phyloP scores from a whole-genome alignment of 75 land plant genomes.

The Sequoia sempervirens region DNA sequence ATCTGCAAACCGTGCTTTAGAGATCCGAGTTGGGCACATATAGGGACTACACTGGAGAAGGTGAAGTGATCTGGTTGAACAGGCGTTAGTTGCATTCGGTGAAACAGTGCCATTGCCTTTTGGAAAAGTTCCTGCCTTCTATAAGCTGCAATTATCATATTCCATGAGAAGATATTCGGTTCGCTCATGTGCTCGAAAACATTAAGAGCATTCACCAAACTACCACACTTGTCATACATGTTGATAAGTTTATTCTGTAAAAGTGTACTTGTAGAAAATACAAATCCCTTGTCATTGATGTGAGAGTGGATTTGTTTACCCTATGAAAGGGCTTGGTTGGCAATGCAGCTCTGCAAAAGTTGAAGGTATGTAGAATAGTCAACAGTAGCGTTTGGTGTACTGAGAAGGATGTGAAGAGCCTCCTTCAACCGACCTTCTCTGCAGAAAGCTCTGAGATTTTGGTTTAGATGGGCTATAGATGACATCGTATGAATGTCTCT shows the following conservation, averaged over 20 bases:
- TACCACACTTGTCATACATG: conserved; percentile 5
- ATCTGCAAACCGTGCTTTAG: conserved; percentile 1
- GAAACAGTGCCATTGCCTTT: neutral
- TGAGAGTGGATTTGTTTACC: conserved; percentile 2
- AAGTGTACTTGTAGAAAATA: neutral
- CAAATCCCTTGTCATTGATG: neutral
- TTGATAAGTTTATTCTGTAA: conserved; percentile 5
- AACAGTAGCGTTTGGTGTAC: neutral
- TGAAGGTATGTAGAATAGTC: neutral
- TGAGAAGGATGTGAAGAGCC: neutral
- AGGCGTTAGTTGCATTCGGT: conserved; percentile 2
- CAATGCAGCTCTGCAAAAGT: neutral
- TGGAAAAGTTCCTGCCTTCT: neutral
- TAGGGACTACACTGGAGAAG: neutral
- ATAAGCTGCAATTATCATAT: conserved; percentile 10
- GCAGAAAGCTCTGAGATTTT: neutral
- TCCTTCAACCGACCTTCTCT: neutral
- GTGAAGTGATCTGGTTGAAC: neutral
- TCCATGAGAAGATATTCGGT: conserved; percentile 1
- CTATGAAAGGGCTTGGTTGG: neutral
- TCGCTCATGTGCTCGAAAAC: neutral
- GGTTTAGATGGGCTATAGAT: neutral
- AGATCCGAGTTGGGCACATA: neutral
- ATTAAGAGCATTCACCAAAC: neutral
- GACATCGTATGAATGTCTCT: neutral